Evolutionary conservation across 768 basidiomycete species (phyloP).

Genomic region (Lactifluus piperatus): DNA sequence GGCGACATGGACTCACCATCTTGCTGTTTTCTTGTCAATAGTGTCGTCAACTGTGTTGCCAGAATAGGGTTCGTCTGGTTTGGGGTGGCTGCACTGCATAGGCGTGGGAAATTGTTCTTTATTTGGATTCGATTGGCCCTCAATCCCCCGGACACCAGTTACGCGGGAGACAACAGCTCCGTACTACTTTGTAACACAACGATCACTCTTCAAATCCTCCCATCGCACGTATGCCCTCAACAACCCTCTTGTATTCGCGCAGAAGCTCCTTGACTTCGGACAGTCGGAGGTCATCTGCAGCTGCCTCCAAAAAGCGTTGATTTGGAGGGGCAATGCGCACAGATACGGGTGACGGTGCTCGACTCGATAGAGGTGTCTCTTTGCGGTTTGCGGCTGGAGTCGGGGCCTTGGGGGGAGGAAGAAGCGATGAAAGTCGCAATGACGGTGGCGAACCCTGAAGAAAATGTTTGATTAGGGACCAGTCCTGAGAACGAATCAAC

Average conservation of each 20-base stretch:
- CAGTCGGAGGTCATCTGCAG: conserved; percentile 67
- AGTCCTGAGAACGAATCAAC: conserved; percentile 13
- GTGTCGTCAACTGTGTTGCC: conserved; percentile 20
- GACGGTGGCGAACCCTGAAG: conserved; percentile 30
- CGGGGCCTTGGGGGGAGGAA: conserved; percentile 23
- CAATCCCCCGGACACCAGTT: neutral
- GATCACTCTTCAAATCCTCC: conserved; percentile 33
- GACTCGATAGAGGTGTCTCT: conserved; percentile 34
- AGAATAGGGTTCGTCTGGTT: conserved; percentile 15
- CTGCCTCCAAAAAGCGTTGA: conserved; percentile 60
- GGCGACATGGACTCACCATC: conserved; percentile 36
- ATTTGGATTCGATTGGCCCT: neutral
- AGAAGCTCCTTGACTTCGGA: conserved; percentile 77
- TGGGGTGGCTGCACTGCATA: conserved; percentile 1
- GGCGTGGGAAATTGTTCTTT: conserved; percentile 6
- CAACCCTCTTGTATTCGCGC: conserved; percentile 72
- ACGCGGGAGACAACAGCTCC: neutral
- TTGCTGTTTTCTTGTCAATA: conserved; percentile 32
- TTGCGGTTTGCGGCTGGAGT: conserved; percentile 27
- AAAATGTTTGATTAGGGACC: neutral
- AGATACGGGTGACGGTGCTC: conserved; percentile 31
- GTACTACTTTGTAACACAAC: neutral
- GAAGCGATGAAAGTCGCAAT: conserved; percentile 35
- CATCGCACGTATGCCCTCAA: conserved; percentile 50
- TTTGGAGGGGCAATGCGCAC: conserved; percentile 52